A percentile compares a stretch with the other conserved stretches of the same genome.
Evolutionary conservation across 2,329 filamentous ascomycete genomes (phyloP).

Genomic region (Penicillium vulpinum): DNA sequence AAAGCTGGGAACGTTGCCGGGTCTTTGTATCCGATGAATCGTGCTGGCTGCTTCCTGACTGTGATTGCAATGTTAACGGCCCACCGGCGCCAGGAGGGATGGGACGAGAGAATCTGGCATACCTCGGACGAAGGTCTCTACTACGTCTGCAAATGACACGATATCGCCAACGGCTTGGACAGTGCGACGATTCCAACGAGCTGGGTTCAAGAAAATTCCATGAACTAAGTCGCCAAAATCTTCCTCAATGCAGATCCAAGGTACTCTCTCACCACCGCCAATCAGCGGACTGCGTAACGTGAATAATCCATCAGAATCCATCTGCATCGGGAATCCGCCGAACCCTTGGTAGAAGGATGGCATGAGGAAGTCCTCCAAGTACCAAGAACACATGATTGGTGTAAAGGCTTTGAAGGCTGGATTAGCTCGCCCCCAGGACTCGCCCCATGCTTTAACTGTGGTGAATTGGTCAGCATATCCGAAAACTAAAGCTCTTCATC

Average conservation of each 20-base stretch:
- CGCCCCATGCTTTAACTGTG: too few relatives aligned
- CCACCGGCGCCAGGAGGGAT: too few relatives aligned
- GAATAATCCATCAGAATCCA: conserved; percentile 40
- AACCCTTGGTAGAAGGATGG: conserved; percentile 29
- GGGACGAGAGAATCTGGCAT: too few relatives aligned
- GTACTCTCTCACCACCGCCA: conserved; percentile 43
- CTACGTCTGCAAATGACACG: too few relatives aligned
- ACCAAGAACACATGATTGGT: conserved; percentile 45
- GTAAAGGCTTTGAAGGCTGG: conserved; percentile 40
- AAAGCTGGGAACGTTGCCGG: too few relatives aligned
- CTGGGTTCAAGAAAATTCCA: conserved; percentile 45
- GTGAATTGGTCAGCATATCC: too few relatives aligned
- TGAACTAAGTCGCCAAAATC: conserved; percentile 52
- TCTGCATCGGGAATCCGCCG: conserved; percentile 44
- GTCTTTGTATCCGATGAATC: too few relatives aligned
- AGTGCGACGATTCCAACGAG: conserved; percentile 30
- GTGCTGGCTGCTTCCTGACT: too few relatives aligned
- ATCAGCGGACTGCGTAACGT: conserved; percentile 41
- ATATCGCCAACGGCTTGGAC: too few relatives aligned
- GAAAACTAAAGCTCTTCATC: conserved; percentile 1
- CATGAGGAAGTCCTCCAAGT: conserved; percentile 45
- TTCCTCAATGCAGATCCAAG: conserved; percentile 42
- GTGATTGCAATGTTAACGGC: too few relatives aligned
- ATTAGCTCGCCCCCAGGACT: conserved; percentile 25
- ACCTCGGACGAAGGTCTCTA: too few relatives aligned